Evolutionary conservation across 2,329 filamentous ascomycete genomes (phyloP).

Genomic region (Chrysoporthe cubensis): DNA sequence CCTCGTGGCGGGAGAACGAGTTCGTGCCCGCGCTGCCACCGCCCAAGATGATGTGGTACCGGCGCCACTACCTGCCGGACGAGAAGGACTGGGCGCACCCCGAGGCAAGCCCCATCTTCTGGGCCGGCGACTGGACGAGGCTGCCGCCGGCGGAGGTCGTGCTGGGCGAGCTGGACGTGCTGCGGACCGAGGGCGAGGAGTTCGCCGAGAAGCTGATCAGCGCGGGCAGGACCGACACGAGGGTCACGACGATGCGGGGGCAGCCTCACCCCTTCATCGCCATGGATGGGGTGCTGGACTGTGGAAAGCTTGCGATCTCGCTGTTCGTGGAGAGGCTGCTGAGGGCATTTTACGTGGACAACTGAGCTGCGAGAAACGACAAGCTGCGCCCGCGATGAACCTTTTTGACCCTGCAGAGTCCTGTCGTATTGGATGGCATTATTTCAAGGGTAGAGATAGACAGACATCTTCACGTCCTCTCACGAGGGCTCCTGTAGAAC

Average conservation of each 20-base stretch:
- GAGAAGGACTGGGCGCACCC: conserved; percentile 49
- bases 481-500: too few species aligned
- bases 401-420: too few species aligned
- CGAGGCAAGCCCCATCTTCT: conserved; percentile 59
- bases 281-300: conserved; percentile 59
- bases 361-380: background rate
- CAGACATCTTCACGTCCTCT: too few species aligned
- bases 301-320: conserved; percentile 53
- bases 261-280: conserved; percentile 63
- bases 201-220: conserved; percentile 52
- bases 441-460: too few species aligned
- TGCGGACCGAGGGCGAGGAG: conserved; percentile 56
- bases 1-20: conserved; percentile 55
- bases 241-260: conserved; percentile 55
- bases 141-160: conserved; percentile 57
- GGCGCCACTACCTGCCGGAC: conserved; percentile 59
- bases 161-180: conserved; percentile 60
- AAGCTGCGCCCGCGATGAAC: too few species aligned
- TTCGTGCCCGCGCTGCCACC: conserved; percentile 56
- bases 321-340: conserved; percentile 34
- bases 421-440: too few species aligned
- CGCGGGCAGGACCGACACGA: conserved; percentile 49
- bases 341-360: conserved; percentile 26
- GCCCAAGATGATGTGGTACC: conserved; percentile 64
- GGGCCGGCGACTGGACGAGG: conserved; percentile 51